phyloP scores from a whole-genome alignment of 2,329 filamentous ascomycete species.

The Byssothecium circinans region DNA sequence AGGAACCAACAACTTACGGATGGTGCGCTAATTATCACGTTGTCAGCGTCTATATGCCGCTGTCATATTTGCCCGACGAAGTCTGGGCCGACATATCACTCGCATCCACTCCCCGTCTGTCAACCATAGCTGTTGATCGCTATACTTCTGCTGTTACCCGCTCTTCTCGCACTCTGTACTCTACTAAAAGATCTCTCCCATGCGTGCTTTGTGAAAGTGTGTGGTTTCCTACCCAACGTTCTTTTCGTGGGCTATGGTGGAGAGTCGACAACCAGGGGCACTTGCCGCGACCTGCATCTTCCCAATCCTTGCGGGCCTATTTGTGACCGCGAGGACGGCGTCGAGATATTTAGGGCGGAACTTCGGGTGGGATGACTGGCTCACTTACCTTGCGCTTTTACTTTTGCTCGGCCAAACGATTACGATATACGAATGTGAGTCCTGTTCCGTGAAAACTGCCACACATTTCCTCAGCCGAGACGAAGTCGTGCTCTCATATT shows the following conservation, averaged over 20 bases:
- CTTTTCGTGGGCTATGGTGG: conserved; percentile 16
- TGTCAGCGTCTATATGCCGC: no score
- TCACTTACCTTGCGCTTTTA: conserved; percentile 31
- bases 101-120: no score
- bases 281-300: conserved; percentile 32
- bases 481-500: no score
- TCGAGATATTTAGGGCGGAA: conserved; percentile 36
- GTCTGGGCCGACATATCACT: no score
- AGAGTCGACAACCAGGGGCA: conserved; percentile 30
- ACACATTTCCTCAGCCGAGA: no score
- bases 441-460: neutral
- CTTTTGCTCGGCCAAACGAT: conserved; percentile 11
- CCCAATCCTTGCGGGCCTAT: conserved; percentile 30
- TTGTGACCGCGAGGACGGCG: conserved; percentile 28
- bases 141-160: no score
- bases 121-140: no score
- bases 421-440: conserved; percentile 10
- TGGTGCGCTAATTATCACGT: no score
- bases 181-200: neutral
- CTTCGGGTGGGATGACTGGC: conserved; percentile 38
- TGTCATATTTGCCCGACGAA: no score
- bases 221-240: neutral
- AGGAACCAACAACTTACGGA: no score
- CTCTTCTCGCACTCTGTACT: no score
- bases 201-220: neutral